Base-by-base conservation (phyloP, 768 basidiomycete genomes). In the Phanerodontia chrysosporium region DNA sequence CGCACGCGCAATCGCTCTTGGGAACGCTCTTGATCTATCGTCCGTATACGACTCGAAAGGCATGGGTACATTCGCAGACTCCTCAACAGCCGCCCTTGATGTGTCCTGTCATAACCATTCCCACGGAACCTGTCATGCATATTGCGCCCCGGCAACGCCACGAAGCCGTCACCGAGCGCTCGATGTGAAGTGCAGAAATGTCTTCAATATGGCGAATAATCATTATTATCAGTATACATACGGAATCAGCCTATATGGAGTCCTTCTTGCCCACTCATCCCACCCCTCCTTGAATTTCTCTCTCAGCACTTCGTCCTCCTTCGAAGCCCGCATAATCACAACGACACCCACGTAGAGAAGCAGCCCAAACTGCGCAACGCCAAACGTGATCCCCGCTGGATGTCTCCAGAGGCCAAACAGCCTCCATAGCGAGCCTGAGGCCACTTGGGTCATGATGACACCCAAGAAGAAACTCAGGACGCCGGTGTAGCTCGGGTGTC, bases 1-100 rank as follows among this genome's bases (percentile, higher is more conserved):
- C 18, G 70, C 73, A 58, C 67, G 72, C 8, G 62, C 70, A 2
- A 65, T 74, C 62, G 70, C 73, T 0, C 65, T 77, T 12, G 74
- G 73, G 10, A n/a, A 28, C 36, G 49, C 58, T 3, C 35, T 58
- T 27, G 58, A 58, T n/a, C n/a, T n/a, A n/a, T n/a, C n/a, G n/a
- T n/a, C n/a, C n/a, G n/a, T n/a, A n/a, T n/a, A n/a, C n/a, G n/a
- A n/a, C n/a, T n/a, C n/a, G n/a, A n/a, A n/a, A n/a, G n/a, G n/a
- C n/a, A n/a, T n/a, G n/a, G n/a, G n/a, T n/a, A n/a, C n/a, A n/a
- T n/a, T n/a, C n/a, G n/a, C n/a, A n/a, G n/a, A n/a, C n/a, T n/a
- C n/a, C n/a, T n/a, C n/a, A n/a, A n/a, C n/a, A n/a, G n/a, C n/a
- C n/a, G n/a, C n/a, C n/a, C n/a, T n/a, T n/a, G n/a, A n/a, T n/a